Evolutionary conservation across 169 alveolate species (phyloP).

Genomic region (Cryptosporidium canis): DNA sequence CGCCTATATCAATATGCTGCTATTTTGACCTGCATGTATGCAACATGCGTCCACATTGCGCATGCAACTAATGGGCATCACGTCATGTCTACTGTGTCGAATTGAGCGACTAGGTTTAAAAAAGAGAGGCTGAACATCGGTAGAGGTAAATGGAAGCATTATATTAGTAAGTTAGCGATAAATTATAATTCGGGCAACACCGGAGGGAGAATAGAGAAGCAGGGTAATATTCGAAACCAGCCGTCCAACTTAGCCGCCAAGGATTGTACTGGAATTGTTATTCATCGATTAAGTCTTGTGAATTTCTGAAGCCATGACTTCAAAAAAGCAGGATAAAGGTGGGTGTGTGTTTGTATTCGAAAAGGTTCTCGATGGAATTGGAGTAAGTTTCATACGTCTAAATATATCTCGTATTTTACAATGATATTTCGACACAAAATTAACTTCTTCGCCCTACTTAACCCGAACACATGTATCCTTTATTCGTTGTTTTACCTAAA

Average conservation of each 20-base stretch:
- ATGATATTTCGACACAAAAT: background rate
- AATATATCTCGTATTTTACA: background rate
- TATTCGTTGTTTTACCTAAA: too few relatives aligned
- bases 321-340: conserved; percentile 41
- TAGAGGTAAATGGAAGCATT: background rate
- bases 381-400: conserved; percentile 27
- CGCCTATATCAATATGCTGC: background rate
- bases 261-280: background rate
- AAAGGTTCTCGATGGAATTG: conserved; percentile 33
- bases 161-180: too few relatives aligned
- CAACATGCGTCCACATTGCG: background rate
- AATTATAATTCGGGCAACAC: too few relatives aligned
- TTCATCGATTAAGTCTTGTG: background rate
- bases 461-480: background rate
- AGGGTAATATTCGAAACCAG: too few relatives aligned
- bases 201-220: too few relatives aligned
- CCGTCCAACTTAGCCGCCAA: background rate
- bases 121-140: background rate
- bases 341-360: conserved; percentile 66
- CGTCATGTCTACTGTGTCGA: background rate
- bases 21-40: background rate
- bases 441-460: background rate
- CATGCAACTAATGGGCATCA: background rate
- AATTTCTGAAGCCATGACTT: background rate
- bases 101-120: background rate